Percentiles rank a stretch among this genome's conserved stretches.
phyloP scores from a whole-genome alignment of 208 protist genomes.

The Trypanosoma theileri region DNA sequence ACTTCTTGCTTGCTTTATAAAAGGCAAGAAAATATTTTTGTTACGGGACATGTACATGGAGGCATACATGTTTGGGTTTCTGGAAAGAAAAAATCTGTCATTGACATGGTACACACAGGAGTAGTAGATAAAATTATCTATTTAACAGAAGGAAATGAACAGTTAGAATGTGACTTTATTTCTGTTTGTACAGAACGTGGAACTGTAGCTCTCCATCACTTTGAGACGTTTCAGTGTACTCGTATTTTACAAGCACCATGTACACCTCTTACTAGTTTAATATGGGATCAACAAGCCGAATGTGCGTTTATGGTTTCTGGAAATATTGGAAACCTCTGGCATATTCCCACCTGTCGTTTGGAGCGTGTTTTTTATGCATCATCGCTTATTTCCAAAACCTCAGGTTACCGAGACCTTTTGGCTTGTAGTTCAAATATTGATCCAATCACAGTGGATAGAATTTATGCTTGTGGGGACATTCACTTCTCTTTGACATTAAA shows the following conservation, averaged over 20 bases:
- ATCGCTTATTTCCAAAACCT: not conserved
- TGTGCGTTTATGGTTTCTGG: constrained; percentile 62
- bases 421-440: not conserved
- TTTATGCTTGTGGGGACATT: constrained; percentile 18
- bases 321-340: constrained; percentile 67
- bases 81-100: constrained; percentile 15
- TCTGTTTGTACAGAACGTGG: constrained; percentile 60
- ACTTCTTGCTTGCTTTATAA: constrained; percentile 30
- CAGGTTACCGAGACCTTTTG: constrained; percentile 13
- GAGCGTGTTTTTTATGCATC: constrained; percentile 38
- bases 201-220: constrained; percentile 63
- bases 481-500: constrained; percentile 26
- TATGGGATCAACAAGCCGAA: constrained; percentile 49
- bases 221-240: constrained; percentile 43
- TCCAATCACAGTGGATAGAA: constrained; percentile 25
- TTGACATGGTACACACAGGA: constrained; percentile 26
- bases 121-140: constrained; percentile 24
- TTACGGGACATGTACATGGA: constrained; percentile 26
- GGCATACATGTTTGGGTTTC: constrained; percentile 25
- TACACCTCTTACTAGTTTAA: constrained; percentile 56
- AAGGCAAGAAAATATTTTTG: constrained; percentile 23
- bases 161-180: constrained; percentile 50
- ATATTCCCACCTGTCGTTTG: constrained; percentile 76
- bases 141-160: constrained; percentile 22
- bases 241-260: constrained; percentile 58